A percentile compares a stretch with the other conserved stretches of the same genome.
Conservation (phyloP, 2,329 filamentous ascomycete species). For the Fusarium dlaminii region DNA sequence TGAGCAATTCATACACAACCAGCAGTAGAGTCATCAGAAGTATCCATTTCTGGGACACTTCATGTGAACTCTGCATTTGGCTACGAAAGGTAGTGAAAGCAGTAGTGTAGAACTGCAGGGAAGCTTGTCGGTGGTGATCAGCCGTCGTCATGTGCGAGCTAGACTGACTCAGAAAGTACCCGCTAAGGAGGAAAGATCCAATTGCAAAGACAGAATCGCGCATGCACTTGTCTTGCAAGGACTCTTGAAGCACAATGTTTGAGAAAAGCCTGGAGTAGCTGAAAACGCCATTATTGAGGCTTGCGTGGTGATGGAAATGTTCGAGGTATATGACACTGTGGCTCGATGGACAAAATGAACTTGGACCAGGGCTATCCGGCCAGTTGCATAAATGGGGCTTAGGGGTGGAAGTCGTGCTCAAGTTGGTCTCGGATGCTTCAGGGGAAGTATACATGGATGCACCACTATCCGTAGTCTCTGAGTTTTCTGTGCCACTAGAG, state of each 20-base stretch:
- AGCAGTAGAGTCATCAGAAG: neutral
- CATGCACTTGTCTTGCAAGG: neutral
- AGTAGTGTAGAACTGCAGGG: neutral
- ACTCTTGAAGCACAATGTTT: neutral
- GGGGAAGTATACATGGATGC: neutral
- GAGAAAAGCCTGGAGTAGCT: neutral
- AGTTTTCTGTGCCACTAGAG: neutral
- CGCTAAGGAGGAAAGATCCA: neutral
- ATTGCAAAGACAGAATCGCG: neutral
- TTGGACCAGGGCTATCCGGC: neutral
- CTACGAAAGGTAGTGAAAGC: neutral
- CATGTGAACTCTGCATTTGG: neutral
- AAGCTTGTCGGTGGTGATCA: neutral
- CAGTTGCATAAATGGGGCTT: neutral
- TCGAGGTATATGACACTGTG: neutral
- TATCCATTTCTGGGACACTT: neutral
- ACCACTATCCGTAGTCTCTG: neutral
- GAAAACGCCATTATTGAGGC: neutral
- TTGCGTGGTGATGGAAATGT: neutral
- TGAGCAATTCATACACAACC: neutral
- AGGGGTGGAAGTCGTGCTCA: neutral
- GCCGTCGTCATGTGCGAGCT: neutral
- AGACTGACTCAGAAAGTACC: neutral
- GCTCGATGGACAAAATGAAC: neutral
- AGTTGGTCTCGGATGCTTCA: no score